Base-by-base conservation (phyloP, 1,139 yeast species). In the Blastobotrys buckinghamii region DNA sequence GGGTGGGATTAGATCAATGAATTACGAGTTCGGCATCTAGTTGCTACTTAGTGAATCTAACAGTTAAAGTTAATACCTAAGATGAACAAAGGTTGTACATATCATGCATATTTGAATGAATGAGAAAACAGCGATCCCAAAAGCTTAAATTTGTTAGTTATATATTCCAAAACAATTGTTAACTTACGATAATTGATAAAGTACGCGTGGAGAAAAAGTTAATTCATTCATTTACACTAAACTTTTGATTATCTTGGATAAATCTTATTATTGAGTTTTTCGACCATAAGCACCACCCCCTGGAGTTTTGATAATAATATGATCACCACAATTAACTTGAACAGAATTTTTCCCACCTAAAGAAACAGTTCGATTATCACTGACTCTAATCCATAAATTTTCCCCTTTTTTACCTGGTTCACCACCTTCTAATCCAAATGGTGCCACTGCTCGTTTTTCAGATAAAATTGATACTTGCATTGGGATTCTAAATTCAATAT, bases 351-450 rank as follows among this genome's bases (percentile, higher is more conserved):
- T 78, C 16, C 83, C 85, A 2, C 84, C 84, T 46, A 81, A 65
- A 46, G 76, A 77, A 32, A 76, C 63, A 12, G 37, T 52, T 7
- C 57, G 52, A 15, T 59, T 63, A 19, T 59, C 57, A 15, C 57
- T 61, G 8, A 50, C 53, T 40, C 54, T 62, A 51, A 61, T 60
- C 83, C 86, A 80, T 22, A 75, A 60, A 56, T 83, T 84, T 49
- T 72, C 66, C 4, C 92, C 92, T 40, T 77, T 67, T 22, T 65
- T 66, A 5, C 87, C 92, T 48, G 74, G 72, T 16, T 66, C 70
- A 19, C 87, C 88, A 2, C 86, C 86, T 9, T 69, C 59, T 48
- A 81, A 60, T 2, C 88, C 88, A 53, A 77, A 78, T 0, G 88
- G 88, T 2, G 77, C 74, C 42, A 71, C 64, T 4, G 77, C 76